phyloP scores from a whole-genome alignment of 345 rosid genomes.

The Hibiscus trionum region DNA sequence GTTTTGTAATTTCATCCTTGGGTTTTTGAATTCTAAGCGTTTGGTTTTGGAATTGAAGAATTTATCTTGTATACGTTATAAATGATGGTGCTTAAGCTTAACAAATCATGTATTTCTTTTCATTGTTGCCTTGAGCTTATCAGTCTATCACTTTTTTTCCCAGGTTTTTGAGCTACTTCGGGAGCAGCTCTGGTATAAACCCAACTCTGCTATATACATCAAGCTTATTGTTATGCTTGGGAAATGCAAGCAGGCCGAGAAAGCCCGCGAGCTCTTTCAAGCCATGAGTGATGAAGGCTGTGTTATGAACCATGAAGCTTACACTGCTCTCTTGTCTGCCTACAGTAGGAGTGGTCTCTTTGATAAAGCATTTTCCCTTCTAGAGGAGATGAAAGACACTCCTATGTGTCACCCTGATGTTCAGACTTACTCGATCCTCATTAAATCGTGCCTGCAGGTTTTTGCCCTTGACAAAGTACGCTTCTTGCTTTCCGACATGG shows the following conservation, averaged over 20 bases:
- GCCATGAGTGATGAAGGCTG: conserved; percentile 76
- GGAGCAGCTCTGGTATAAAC: conserved; percentile 83
- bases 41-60: too few relatives aligned
- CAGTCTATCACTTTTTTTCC: too few relatives aligned
- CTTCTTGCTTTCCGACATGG: conserved; percentile 70
- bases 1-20: too few relatives aligned
- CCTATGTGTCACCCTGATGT: conserved; percentile 72
- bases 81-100: too few relatives aligned
- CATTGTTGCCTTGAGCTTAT: too few relatives aligned
- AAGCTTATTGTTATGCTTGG: conserved; percentile 88
- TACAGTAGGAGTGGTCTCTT: conserved; percentile 70
- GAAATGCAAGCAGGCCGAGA: conserved; percentile 81
- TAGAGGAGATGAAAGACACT: conserved; percentile 68
- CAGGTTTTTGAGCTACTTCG: conserved; percentile 36
- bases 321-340: conserved; percentile 73
- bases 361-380: conserved; percentile 54
- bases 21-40: too few relatives aligned
- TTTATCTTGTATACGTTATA: too few relatives aligned
- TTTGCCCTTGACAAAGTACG: conserved; percentile 54
- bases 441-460: conserved; percentile 81
- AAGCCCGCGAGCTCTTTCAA: conserved; percentile 68
- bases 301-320: conserved; percentile 52
- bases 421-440: conserved; percentile 84
- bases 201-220: conserved; percentile 56
- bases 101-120: too few relatives aligned